These are phyloP conservation scores for Hypsizygus ulmarius DNA, from an alignment of 1,284 basidiomycete genomes.

Conservation along the genomic window DNA sequence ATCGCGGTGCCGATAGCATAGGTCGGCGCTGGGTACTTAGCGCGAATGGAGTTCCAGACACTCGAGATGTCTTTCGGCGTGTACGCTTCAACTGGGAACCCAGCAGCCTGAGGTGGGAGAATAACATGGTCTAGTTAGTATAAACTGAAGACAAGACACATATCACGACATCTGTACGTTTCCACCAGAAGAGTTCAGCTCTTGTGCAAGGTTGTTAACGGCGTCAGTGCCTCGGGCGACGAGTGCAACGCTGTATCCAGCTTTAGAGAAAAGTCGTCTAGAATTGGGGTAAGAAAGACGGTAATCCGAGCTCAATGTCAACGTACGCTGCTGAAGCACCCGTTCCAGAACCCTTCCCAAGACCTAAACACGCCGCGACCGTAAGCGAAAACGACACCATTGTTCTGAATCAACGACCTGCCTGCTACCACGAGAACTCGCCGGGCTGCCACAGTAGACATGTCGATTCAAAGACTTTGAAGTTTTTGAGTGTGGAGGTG, in stretches of 20 bases:
- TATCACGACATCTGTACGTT: conserved; percentile 39
- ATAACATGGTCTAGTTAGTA: background rate
- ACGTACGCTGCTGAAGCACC: conserved; percentile 17
- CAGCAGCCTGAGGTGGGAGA: conserved; percentile 45
- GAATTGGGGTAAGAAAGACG: background rate
- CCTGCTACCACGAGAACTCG: conserved; percentile 28
- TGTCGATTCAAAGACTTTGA: background rate
- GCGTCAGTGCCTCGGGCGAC: conserved; percentile 58
- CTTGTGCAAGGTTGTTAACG: conserved; percentile 51
- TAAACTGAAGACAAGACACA: background rate
- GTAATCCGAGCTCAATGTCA: background rate
- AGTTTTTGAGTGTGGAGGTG: background rate
- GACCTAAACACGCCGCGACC: conserved; percentile 1
- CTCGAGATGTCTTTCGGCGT: conserved; percentile 47
- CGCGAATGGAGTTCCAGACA: conserved; percentile 54
- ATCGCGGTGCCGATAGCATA: conserved; percentile 61
- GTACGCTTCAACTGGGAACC: conserved; percentile 62
- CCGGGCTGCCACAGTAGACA: conserved; percentile 19
- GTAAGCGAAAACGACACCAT: background rate
- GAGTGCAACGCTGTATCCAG: conserved; percentile 68
- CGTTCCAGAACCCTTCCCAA: conserved; percentile 16
- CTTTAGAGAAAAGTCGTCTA: conserved; percentile 57
- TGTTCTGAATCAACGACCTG: background rate
- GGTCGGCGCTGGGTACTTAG: conserved; percentile 45
- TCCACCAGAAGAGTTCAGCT: conserved; percentile 56